A percentile compares a stretch with the other conserved stretches of the same genome.
Conservation (phyloP, 352 stramenopile genomes). For the Pythium apleroticum region DNA sequence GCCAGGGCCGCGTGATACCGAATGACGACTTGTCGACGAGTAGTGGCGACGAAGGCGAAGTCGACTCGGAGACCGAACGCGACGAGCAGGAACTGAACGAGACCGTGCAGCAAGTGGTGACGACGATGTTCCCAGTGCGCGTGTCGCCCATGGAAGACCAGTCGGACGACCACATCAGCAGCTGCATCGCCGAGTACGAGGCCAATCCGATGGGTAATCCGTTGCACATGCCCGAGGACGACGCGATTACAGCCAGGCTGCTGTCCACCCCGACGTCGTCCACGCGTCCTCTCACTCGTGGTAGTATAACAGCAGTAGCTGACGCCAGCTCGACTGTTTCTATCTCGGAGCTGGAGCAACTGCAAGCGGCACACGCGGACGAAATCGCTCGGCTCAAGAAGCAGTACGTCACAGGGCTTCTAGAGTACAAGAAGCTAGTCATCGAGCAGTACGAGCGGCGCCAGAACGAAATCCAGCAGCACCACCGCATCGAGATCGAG, state of each 20-base stretch:
- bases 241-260: slow-evolving; percentile 2
- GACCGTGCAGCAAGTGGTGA: slow-evolving; percentile 49
- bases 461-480: slow-evolving; percentile 51
- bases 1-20: background rate
- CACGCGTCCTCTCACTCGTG: background rate
- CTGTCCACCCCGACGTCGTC: background rate
- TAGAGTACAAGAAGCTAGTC: slow-evolving; percentile 75
- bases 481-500: slow-evolving; percentile 66
- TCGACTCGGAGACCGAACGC: slow-evolving; percentile 35
- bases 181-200: slow-evolving; percentile 58
- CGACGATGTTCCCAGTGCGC: slow-evolving; percentile 43
- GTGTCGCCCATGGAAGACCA: slow-evolving; percentile 27
- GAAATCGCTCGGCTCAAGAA: slow-evolving; percentile 53
- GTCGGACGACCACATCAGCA: slow-evolving; percentile 38
- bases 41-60: slow-evolving; percentile 42
- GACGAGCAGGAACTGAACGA: slow-evolving; percentile 55
- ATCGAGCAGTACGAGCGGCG: slow-evolving; percentile 70
- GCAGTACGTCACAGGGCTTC: slow-evolving; percentile 52
- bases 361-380: slow-evolving; percentile 37
- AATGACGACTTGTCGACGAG: slow-evolving; percentile 51
- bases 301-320: background rate
- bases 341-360: slow-evolving; percentile 35
- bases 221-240: slow-evolving; percentile 14
- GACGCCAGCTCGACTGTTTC: background rate
- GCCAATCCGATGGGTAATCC: slow-evolving; percentile 30